Evolutionary conservation across 495 filamentous ascomycete genomes (phyloP), one percentile per base, ranked within the genome.

Genomic region (Letharia lupina): DNA sequence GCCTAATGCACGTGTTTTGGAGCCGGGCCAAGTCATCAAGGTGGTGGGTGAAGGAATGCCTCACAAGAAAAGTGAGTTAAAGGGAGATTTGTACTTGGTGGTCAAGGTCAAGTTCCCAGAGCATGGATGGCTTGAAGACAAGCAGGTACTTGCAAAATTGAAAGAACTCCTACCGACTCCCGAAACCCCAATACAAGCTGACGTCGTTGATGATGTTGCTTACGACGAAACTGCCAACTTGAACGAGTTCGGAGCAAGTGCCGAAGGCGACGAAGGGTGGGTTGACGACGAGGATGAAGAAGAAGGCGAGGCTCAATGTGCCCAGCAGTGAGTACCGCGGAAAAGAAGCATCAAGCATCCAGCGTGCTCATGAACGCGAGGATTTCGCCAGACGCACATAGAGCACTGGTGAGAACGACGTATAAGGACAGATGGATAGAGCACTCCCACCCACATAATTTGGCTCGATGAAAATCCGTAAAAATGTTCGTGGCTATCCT

Each of bases 31-130:
- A 70, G 83, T 91, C 18, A 81, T 98, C 66, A 96, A 91, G 77
- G 79, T 98, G 7, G 73, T 80, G 7, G 91, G 90, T 41, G 94
- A 98, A 75, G 94, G 94, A 56, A 98, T 98, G 94, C 93, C 95
- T 10, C 71, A 84, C 66, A 97, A 97, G 81, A 86, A 87, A 67
- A 87, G 85, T 64, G 94, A 98, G 42, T 70, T 75, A 8, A 90
- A 86, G 71, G 94, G 94, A 20, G 92, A 98, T 71, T 80, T 98
- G 11, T 98, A 91, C 75, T 81, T 98, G 40, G 73, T 88, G 28
- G 87, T 96, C 63, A 87, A 96, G 71, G 80, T 98, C 67, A 85
- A 91, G 56, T 98, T 98, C 80, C 94, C 94, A 35, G 86, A 91
- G 62, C 82, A 90, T 71, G 87, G 86, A 31, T 98, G 91, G 91